A percentile compares a stretch with the other conserved stretches of the same genome.
phyloP scores from a whole-genome alignment of 345 rosid species.

The Ailanthus altissimus region DNA sequence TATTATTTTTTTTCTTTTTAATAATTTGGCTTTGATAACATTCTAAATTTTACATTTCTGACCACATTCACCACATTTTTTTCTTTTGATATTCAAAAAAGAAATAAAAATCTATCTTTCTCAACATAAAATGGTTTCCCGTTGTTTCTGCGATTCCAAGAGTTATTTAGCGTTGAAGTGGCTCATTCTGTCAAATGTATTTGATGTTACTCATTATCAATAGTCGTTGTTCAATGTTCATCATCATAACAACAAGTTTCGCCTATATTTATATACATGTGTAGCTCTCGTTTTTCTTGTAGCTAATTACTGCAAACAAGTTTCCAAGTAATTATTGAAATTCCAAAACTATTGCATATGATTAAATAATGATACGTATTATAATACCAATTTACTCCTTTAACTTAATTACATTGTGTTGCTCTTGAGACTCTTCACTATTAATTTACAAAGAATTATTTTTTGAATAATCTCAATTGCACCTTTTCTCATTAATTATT shows the following conservation, averaged over 20 bases:
- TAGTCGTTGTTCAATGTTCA: not conserved
- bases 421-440: too few species aligned
- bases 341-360: not conserved
- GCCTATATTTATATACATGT: not conserved
- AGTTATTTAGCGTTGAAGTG: not conserved
- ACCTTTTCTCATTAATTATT: too few species aligned
- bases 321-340: not conserved
- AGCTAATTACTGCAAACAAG: not conserved
- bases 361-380: not conserved
- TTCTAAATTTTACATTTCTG: too few species aligned
- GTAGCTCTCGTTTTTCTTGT: not conserved
- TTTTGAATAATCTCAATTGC: too few species aligned
- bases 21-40: too few species aligned
- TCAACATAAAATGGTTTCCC: not conserved
- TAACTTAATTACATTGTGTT: too few species aligned
- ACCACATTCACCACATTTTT: too few species aligned
- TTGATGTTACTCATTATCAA: constrained; percentile 9
- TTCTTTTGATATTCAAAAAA: too few species aligned
- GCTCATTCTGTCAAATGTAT: constrained; percentile 1
- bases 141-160: not conserved
- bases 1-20: too few species aligned
- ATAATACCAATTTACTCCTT: too few species aligned
- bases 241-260: not conserved
- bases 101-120: too few species aligned
- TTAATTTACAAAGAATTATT: too few species aligned